Conservation (phyloP, 768 basidiomycete genomes). For the Collybiopsis luxurians region DNA sequence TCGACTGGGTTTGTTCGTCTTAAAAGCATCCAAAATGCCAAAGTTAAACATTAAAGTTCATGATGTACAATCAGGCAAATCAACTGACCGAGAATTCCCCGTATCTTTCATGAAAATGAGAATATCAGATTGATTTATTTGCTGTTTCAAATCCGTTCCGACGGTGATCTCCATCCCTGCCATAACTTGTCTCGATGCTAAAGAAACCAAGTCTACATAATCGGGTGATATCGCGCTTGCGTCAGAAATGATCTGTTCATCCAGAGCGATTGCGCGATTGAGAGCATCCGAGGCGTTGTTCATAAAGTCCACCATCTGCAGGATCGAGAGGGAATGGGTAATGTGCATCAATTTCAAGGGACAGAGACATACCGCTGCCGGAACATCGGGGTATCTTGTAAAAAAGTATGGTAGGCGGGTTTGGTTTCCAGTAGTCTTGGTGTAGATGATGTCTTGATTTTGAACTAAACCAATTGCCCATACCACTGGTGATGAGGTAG, state of each 20-base stretch:
- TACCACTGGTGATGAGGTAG: conserved; percentile 3
- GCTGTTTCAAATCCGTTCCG: conserved; percentile 20
- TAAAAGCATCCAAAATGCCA: too few relatives aligned
- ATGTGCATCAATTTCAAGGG: too few relatives aligned
- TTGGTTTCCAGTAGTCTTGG: not conserved
- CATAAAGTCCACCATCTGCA: conserved; percentile 11
- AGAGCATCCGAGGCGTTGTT: conserved; percentile 35
- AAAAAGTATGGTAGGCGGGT: conserved; percentile 9
- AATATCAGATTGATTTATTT: conserved; percentile 37
- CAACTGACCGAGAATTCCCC: conserved; percentile 36
- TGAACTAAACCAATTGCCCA: conserved; percentile 9
- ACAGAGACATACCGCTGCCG: conserved; percentile 1
- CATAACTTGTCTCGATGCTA: conserved; percentile 43
- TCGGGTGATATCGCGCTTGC: conserved; percentile 33
- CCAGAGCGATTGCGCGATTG: conserved; percentile 34
- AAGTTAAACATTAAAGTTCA: not conserved
- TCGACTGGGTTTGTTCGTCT: conserved; percentile 37
- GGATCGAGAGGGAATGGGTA: too few relatives aligned
- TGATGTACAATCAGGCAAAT: not conserved
- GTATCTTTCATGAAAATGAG: conserved; percentile 48
- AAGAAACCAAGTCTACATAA: conserved; percentile 40
- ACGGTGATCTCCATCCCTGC: conserved; percentile 47
- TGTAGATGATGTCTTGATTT: not conserved
- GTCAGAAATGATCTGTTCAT: conserved; percentile 32
- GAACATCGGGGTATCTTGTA: conserved; percentile 1